These are phyloP conservation scores for Cardamine occulta DNA, from an alignment of 345 rosid species.

Conservation along the genomic window DNA sequence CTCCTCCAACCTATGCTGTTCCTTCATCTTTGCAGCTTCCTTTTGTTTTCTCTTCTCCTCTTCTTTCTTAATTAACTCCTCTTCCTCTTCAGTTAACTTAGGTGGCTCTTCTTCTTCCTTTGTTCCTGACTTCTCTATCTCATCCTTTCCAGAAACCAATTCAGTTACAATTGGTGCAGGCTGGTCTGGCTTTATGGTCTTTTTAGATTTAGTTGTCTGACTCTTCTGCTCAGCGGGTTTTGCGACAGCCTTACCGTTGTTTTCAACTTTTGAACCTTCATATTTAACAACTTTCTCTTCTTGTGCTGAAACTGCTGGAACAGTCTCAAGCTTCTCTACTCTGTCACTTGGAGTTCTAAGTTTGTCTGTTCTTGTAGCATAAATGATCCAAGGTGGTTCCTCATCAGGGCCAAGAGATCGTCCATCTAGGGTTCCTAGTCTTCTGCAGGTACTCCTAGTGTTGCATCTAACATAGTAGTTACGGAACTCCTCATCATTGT, in stretches of 20 bases:
- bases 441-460: constrained; percentile 61
- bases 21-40: constrained; percentile 65
- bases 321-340: constrained; percentile 41
- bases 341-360: constrained; percentile 44
- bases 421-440: constrained; percentile 56
- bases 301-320: constrained; percentile 40
- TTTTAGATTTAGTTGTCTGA: constrained; percentile 49
- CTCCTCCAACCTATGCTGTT: constrained; percentile 73
- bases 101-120: constrained; percentile 53
- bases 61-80: constrained; percentile 70
- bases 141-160: constrained; percentile 49
- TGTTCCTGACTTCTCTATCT: constrained; percentile 48
- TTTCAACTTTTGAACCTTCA: constrained; percentile 49
- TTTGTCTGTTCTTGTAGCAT: constrained; percentile 44
- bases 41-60: constrained; percentile 72
- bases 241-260: constrained; percentile 32
- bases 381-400: constrained; percentile 57
- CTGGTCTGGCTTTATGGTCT: constrained; percentile 46
- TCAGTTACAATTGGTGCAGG: constrained; percentile 36
- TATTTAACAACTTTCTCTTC: constrained; percentile 40
- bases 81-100: constrained; percentile 69
- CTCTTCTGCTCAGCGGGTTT: constrained; percentile 53
- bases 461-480: constrained; percentile 65
- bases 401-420: constrained; percentile 72
- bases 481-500: constrained; percentile 65